Conservation (phyloP, 2,329 filamentous ascomycete genomes). For the Colletotrichum noveboracense region DNA sequence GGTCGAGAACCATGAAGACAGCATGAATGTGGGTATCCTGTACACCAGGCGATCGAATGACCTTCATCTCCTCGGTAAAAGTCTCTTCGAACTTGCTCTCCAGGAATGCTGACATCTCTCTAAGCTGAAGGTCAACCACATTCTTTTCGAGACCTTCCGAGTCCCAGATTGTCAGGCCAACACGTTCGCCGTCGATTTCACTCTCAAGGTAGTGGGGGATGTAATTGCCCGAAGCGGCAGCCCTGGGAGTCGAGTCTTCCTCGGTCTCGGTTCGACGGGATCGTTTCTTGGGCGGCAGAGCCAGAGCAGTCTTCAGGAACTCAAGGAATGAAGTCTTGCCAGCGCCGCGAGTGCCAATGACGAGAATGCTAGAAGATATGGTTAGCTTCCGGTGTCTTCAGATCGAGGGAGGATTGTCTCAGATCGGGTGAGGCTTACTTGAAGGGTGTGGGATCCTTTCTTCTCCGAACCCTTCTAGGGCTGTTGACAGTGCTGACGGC, state of each 20-base stretch:
- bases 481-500: constrained; percentile 91
- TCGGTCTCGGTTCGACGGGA: constrained; percentile 54
- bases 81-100: constrained; percentile 99
- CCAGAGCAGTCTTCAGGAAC: constrained; percentile 87
- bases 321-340: constrained; percentile 98
- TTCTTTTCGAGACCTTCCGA: constrained; percentile 95
- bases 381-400: background rate
- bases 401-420: background rate
- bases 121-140: constrained; percentile 90
- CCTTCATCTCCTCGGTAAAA: constrained; percentile 96
- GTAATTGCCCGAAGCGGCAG: constrained; percentile 69
- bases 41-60: constrained; percentile 88
- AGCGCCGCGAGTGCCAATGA: constrained; percentile 84
- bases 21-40: constrained; percentile 98
- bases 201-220: constrained; percentile 91
- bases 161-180: constrained; percentile 95
- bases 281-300: constrained; percentile 81
- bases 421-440: constrained; percentile 73
- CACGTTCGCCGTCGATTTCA: constrained; percentile 88
- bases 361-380: constrained; percentile 71
- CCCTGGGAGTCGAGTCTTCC: constrained; percentile 56
- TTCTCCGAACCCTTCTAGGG: constrained; percentile 86
- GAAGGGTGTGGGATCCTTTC: constrained; percentile 97
- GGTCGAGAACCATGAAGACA: constrained; percentile 91
- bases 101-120: constrained; percentile 89